Evolutionary conservation across 768 basidiomycete genomes (phyloP).

Genomic region (Rhizopogon roseolus): DNA sequence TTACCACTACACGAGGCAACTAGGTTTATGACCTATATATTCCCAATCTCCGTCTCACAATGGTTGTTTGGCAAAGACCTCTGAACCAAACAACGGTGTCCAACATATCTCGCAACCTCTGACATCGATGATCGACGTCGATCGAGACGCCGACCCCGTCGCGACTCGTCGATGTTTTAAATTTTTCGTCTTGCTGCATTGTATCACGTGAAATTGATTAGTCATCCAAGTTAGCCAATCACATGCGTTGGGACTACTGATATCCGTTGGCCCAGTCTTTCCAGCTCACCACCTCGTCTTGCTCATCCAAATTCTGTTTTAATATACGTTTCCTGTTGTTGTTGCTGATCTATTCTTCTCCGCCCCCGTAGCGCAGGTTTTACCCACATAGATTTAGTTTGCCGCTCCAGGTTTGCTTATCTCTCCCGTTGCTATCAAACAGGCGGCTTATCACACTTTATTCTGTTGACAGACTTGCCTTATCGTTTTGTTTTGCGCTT

Average conservation of each 20-base stretch:
- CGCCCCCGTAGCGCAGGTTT: slow-evolving; percentile 2
- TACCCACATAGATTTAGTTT: slow-evolving; percentile 21
- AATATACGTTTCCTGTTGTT: neutral
- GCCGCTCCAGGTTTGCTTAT: slow-evolving; percentile 21
- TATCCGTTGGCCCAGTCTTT: neutral
- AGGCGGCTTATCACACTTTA: slow-evolving; percentile 26
- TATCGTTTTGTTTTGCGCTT: slow-evolving; percentile 25
- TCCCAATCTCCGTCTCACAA: neutral
- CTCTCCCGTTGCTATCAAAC: slow-evolving; percentile 19
- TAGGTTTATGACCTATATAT: too few species aligned
- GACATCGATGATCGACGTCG: too few species aligned
- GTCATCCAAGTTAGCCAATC: slow-evolving; percentile 23
- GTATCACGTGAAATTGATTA: slow-evolving; percentile 6
- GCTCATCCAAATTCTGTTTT: neutral
- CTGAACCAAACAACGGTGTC: slow-evolving; percentile 6
- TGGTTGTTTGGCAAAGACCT: slow-evolving; percentile 15
- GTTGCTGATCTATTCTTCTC: neutral
- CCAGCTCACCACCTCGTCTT: neutral
- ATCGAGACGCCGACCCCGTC: too few species aligned
- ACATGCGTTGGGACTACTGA: slow-evolving; percentile 13
- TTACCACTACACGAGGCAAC: neutral
- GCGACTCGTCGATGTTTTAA: too few species aligned
- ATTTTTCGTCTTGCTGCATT: too few species aligned
- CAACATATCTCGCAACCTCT: neutral
- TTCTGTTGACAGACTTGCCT: slow-evolving; percentile 13